Conservation (phyloP, 352 stramenopile genomes). For the Phytophthora parvispora region DNA sequence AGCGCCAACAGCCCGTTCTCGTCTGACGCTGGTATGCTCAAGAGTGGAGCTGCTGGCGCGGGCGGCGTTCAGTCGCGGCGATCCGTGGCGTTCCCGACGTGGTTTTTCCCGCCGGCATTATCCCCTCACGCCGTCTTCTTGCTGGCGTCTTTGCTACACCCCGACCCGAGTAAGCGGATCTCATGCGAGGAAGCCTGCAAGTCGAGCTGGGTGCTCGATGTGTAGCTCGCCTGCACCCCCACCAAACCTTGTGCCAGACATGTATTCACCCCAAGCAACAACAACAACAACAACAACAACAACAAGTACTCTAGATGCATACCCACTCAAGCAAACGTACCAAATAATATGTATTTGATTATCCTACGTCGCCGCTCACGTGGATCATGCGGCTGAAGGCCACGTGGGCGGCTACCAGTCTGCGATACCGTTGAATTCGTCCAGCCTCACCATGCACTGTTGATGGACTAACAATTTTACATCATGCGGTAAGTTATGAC, state of each 20-base stretch:
- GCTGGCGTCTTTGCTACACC: constrained; percentile 85
- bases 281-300: no score
- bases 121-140: constrained; percentile 72
- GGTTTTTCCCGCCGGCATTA: constrained; percentile 88
- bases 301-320: constrained; percentile 55
- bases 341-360: constrained; percentile 60
- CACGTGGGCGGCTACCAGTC: constrained; percentile 6
- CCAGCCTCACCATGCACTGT: background rate
- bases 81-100: constrained; percentile 78
- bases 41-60: constrained; percentile 26
- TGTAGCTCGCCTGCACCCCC: constrained; percentile 23
- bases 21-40: constrained; percentile 25
- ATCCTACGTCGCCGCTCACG: constrained; percentile 21
- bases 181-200: constrained; percentile 89
- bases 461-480: background rate
- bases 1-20: constrained; percentile 33
- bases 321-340: constrained; percentile 30
- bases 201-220: constrained; percentile 70
- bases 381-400: background rate
- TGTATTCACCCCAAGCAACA: constrained; percentile 37
- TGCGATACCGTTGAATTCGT: background rate
- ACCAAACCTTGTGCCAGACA: constrained; percentile 5
- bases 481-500: no score
- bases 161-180: constrained; percentile 81
- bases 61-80: constrained; percentile 35